These are phyloP conservation scores for Capronia americana DNA, from an alignment of 2,329 filamentous ascomycete genomes.

Conservation along the genomic window DNA sequence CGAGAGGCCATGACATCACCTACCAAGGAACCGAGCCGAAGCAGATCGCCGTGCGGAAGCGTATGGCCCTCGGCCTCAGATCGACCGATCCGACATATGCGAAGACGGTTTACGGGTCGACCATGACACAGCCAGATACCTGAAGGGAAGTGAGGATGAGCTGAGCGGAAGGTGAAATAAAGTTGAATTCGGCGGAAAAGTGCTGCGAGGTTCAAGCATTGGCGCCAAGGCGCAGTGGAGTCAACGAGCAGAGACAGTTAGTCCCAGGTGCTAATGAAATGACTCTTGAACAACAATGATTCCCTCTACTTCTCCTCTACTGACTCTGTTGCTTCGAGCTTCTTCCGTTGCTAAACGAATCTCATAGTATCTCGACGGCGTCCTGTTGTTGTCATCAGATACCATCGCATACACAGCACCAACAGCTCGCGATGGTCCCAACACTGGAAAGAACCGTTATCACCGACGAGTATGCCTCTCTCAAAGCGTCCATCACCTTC, in stretches of 20 bases:
- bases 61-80: constrained; percentile 25
- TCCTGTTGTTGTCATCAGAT: background rate
- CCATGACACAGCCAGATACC: background rate
- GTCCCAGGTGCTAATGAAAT: background rate
- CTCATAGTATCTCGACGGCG: background rate
- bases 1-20: constrained; percentile 18
- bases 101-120: constrained; percentile 20
- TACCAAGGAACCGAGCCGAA: constrained; percentile 31
- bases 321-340: background rate
- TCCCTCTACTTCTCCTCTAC: background rate
- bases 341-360: background rate
- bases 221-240: background rate
- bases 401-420: background rate
- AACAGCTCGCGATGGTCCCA: background rate
- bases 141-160: constrained; percentile 1
- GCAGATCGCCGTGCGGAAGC: constrained; percentile 23
- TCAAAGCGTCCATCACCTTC: background rate
- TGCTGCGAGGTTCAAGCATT: background rate
- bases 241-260: background rate
- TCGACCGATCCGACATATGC: constrained; percentile 10
- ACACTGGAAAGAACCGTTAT: background rate
- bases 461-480: background rate
- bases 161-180: background rate
- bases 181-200: background rate
- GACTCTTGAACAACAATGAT: background rate